Base-by-base conservation (phyloP, 2,329 filamentous ascomycete species). In the Talaromyces piceae region DNA sequence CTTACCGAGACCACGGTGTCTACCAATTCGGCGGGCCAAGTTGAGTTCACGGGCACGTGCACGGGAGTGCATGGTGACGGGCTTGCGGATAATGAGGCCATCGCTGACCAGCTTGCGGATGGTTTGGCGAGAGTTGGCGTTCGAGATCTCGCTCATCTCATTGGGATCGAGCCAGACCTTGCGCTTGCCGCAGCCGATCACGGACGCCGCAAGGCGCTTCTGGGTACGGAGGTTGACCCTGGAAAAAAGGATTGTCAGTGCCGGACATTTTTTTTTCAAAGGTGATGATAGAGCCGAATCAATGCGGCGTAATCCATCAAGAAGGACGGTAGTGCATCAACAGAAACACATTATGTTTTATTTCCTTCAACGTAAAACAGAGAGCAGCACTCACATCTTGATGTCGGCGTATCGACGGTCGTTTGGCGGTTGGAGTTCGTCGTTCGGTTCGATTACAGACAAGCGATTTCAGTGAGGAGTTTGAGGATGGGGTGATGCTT, bases 81-180 rank as follows among this genome's bases (percentile, higher is more conserved):
- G 94, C 86, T 98, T 98, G 83, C 88, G 88, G 84, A 98, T 98
- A 81, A 98, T 98, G 76, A 98, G 88, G 80, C 93, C 94, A 95
- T 98, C 94, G 79, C 87, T 82, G 74, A 97, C 86, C 77, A 98
- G 88, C 84, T 98, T 98, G 82, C 94, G 91, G 85, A 98, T 87
- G 68, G 91, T 96, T 83, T 97, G 91, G 73, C 93, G 91, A 71
- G 91, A 97, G 88, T 98, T 98, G 86, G 93, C 93, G 79, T 96
- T 97, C 82, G 88, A 90, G 81, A 98, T 98, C 81, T 98, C 93
- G 83, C 79, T 93, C 80, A 91, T 84, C 83, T 98, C 93, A 77
- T 94, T 97, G 77, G 93, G 93, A 80, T 98, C 93, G 75, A 98
- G 91, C 93, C 93, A 98, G 81, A 98, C 95, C 88, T 98, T 98